Conservation (phyloP, 2,329 filamentous ascomycete genomes). For the Colletotrichum tanaceti region DNA sequence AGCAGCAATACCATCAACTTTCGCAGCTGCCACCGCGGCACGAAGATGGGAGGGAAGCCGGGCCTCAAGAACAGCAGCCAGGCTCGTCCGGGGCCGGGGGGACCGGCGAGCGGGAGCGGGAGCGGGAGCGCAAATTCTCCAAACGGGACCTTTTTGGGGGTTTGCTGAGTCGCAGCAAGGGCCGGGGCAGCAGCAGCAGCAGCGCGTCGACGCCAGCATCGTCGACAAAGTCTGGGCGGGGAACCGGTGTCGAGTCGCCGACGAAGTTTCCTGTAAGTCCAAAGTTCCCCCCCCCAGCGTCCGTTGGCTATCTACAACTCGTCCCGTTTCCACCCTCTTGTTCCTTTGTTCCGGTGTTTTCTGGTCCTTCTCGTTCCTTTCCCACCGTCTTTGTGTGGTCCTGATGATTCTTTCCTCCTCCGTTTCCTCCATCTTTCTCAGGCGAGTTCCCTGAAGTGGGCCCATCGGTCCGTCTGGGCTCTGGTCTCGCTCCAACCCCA, state of each 20-base stretch:
- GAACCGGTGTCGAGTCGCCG: conserved; percentile 34
- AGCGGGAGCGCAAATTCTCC: conserved; percentile 44
- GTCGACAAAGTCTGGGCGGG: conserved; percentile 23
- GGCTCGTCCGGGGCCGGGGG: conserved; percentile 16
- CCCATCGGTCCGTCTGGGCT: conserved; percentile 6
- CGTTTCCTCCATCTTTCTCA: not conserved
- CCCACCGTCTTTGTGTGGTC: conserved; percentile 22
- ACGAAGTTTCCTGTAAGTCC: conserved; percentile 37
- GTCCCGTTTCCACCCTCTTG: not conserved
- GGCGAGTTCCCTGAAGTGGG: conserved; percentile 21
- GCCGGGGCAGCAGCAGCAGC: conserved; percentile 27
- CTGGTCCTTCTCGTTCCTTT: conserved; percentile 11
- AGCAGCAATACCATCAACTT: conserved; percentile 21
- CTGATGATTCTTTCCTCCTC: not conserved
- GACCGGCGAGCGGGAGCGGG: conserved; percentile 27
- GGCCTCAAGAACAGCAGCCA: not conserved
- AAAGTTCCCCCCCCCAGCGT: not conserved
- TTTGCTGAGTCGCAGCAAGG: conserved; percentile 46
- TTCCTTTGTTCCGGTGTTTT: not conserved
- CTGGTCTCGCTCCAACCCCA: not conserved
- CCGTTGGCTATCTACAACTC: not conserved
- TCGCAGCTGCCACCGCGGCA: conserved; percentile 15
- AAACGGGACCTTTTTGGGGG: conserved; percentile 49
- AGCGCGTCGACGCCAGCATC: conserved; percentile 20
- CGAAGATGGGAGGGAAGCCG: conserved; percentile 17